Evolutionary conservation across 495 filamentous ascomycete genomes (phyloP).

Genomic region (Penicillium flavigenum): DNA sequence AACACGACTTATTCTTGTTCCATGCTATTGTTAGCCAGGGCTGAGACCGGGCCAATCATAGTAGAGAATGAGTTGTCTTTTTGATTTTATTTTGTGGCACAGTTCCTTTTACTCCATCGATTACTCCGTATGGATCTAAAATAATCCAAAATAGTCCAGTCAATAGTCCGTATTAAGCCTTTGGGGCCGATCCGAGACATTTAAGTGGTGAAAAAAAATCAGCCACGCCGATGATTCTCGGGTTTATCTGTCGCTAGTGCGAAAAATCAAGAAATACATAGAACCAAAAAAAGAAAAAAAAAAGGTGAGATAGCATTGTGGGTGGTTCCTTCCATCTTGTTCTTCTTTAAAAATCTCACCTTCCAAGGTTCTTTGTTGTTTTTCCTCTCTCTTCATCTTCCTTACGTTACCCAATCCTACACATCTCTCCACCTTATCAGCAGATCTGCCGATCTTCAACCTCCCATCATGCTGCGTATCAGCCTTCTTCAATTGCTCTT

Average conservation of each 20-base stretch:
- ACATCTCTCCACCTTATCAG: slow-evolving; percentile 22
- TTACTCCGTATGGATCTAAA: no score
- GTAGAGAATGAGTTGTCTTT: neutral
- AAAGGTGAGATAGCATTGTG: no score
- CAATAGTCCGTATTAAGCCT: neutral
- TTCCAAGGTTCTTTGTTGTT: slow-evolving; percentile 20
- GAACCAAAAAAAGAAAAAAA: neutral
- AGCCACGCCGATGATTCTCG: neutral
- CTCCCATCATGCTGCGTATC: slow-evolving; percentile 25
- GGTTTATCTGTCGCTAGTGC: slow-evolving; percentile 3
- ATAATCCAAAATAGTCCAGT: neutral
- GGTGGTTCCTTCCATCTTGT: neutral
- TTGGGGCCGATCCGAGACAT: slow-evolving; percentile 3
- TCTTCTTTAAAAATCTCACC: neutral
- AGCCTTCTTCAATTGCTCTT: slow-evolving; percentile 26
- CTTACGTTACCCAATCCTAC: no score
- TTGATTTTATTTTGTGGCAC: neutral
- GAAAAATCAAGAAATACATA: slow-evolving; percentile 3
- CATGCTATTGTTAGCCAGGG: slow-evolving; percentile 8
- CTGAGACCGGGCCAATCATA: slow-evolving; percentile 15
- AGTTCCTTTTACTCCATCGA: no score
- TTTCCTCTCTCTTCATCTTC: neutral
- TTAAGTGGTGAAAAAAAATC: slow-evolving; percentile 2
- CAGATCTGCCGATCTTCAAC: slow-evolving; percentile 1
- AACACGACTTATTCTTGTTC: slow-evolving; percentile 11